Evolutionary conservation across 192 early-diverging fungal species (phyloP).

Genomic region (Entomortierella chlamydospora): DNA sequence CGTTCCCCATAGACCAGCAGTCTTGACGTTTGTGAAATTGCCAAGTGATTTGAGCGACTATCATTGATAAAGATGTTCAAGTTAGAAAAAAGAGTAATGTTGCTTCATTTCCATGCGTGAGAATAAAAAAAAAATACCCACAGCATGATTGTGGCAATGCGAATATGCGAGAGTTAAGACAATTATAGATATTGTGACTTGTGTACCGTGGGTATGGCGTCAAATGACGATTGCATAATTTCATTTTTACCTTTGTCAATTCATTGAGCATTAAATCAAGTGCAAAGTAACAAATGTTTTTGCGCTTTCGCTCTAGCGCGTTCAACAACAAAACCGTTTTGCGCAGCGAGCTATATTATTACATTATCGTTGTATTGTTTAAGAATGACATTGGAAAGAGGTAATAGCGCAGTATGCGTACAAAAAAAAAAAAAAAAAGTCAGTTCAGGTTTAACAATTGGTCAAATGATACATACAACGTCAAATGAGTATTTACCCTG

Average conservation of each 20-base stretch:
- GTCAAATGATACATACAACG: background rate
- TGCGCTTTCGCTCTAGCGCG: constrained; percentile 72
- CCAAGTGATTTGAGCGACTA: constrained; percentile 77
- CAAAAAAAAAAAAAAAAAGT: background rate
- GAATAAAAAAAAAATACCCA: constrained; percentile 5
- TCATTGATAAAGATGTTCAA: background rate
- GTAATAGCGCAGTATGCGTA: no score
- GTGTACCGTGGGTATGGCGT: constrained; percentile 24
- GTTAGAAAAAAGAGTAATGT: background rate
- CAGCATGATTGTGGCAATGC: no score
- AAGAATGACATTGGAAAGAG: constrained; percentile 7
- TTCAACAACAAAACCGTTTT: constrained; percentile 88
- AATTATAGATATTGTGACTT: no score
- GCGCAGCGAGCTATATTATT: constrained; percentile 85
- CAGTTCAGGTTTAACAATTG: background rate
- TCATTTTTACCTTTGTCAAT: constrained; percentile 61
- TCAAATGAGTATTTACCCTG: constrained; percentile 68
- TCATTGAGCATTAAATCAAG: constrained; percentile 89
- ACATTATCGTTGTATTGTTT: background rate
- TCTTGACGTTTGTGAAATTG: constrained; percentile 72
- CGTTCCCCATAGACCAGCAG: constrained; percentile 86
- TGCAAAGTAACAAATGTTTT: constrained; percentile 85
- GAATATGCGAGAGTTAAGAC: no score
- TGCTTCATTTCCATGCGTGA: background rate
- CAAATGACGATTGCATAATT: constrained; percentile 29